Percentiles rank a stretch among this genome's conserved stretches.
Conservation (phyloP, 345 rosid genomes). For the Pugionium dolabratum region DNA sequence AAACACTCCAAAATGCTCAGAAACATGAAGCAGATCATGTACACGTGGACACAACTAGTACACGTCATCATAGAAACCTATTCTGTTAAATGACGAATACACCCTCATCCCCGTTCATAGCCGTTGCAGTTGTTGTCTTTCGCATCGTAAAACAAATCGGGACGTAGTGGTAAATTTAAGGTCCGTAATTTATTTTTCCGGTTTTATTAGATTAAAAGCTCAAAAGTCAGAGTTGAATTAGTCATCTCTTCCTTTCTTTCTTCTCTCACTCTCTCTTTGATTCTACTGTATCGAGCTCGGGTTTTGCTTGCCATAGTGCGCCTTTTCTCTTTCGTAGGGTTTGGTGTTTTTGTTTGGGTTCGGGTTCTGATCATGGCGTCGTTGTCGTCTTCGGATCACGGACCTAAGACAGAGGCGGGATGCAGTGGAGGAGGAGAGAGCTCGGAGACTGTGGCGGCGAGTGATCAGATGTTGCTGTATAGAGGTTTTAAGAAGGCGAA, state of each 20-base stretch:
- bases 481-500: conserved; percentile 87
- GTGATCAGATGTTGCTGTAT: conserved; percentile 77
- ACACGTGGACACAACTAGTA: conserved; percentile 31
- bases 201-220: conserved; percentile 30
- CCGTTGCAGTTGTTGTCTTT: conserved; percentile 34
- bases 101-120: conserved; percentile 40
- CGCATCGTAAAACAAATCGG: conserved; percentile 21
- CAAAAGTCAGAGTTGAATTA: conserved; percentile 24
- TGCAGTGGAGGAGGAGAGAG: conserved; percentile 50
- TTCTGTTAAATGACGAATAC: conserved; percentile 5
- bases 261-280: conserved; percentile 24
- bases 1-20: conserved; percentile 37
- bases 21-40: conserved; percentile 22
- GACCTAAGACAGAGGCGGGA: conserved; percentile 61
- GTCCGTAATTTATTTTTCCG: conserved; percentile 31
- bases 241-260: not conserved
- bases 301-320: conserved; percentile 25
- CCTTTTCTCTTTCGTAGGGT: conserved; percentile 44
- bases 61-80: conserved; percentile 24
- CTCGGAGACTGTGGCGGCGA: conserved; percentile 70
- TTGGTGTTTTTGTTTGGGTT: conserved; percentile 29
- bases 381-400: conserved; percentile 78
- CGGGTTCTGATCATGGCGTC: conserved; percentile 59
- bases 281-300: conserved; percentile 29
- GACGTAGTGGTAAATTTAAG: conserved; percentile 32